phyloP scores from a whole-genome alignment of 2,329 filamentous ascomycete species.

The Dryadomyces quercus-mongolicae region DNA sequence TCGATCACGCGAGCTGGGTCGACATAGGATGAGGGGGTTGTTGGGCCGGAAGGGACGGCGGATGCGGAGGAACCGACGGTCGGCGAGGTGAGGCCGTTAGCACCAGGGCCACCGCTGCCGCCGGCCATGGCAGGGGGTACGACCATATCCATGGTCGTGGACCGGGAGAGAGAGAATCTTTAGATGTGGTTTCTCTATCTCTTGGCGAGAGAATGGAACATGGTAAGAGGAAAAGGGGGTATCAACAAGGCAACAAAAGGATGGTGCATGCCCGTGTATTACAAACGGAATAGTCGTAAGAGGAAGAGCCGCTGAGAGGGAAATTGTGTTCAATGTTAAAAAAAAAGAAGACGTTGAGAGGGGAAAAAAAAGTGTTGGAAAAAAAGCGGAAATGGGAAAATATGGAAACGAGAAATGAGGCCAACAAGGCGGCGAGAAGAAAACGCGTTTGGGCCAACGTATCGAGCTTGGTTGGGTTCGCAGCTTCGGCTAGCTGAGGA shows the following conservation, averaged over 20 bases:
- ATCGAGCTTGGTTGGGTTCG: too few species aligned
- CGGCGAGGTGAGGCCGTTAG: conserved; percentile 31
- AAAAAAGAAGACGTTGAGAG: neutral
- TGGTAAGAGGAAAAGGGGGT: neutral
- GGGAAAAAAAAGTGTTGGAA: neutral
- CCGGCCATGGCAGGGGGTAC: conserved; percentile 26
- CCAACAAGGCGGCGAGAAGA: neutral
- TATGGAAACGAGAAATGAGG: too few species aligned
- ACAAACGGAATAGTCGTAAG: neutral
- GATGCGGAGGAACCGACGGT: conserved; percentile 20
- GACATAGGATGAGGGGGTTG: conserved; percentile 31
- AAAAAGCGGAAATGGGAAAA: too few species aligned
- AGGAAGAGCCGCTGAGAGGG: neutral
- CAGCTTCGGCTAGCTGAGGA: neutral
- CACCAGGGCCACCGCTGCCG: conserved; percentile 26
- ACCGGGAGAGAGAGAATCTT: neutral
- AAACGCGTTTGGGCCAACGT: neutral
- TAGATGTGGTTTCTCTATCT: conserved; percentile 3
- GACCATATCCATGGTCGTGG: conserved; percentile 38
- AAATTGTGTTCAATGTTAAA: neutral
- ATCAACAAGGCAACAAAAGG: neutral
- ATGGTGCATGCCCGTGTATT: neutral
- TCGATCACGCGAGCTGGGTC: conserved; percentile 61
- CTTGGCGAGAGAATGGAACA: neutral
- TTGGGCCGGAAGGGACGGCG: neutral